Evolutionary conservation across 2,329 filamentous ascomycete genomes (phyloP), one percentile per base, ranked within the genome.

Genomic region (Arthroderma uncinatum): DNA sequence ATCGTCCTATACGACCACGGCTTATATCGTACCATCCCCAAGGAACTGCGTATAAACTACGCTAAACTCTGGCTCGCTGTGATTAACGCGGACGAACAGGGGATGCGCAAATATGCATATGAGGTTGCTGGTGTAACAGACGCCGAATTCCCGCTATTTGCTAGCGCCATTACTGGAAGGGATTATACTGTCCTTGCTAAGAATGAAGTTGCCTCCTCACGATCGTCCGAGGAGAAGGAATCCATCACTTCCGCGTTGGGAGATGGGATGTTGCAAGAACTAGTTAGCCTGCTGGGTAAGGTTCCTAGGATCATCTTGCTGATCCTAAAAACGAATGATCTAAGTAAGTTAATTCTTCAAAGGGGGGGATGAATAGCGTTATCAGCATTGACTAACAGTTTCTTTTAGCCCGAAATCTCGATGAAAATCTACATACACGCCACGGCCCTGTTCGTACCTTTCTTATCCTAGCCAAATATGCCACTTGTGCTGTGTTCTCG

Each of bases 21-120:
- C 1, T 79, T 98, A 2, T 98, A 98, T 73, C 87, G 94, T 58
- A 89, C 95, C 64, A 97, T 97, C 55, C 88, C 91, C 0, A 76
- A 83, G 57, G 74, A 82, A 1, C 74, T 96, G 28, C 85, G 90
- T 55, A 83, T 90, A 23, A 88, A 86, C 16, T 98, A 98, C 66
- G 93, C 93, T 55, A 95, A 96, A 72, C 86, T 98, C 69, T 98
- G 93, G 93, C 83, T 98, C 9, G 91, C 93, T 4, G 89, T 98
- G 23, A 86, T 98, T 55, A 89, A 97, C 64, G 86, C 87, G 0
- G 89, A 98, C 67, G 85, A 95, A 73, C 73, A 79, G 2, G 78
- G 79, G 19, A 98, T 98, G 93, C 86, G 89, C 63, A 83, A 85
- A 65, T 95, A 95, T 69, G 86, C 92, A 1, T 82, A 85, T 64